Evolutionary conservation across 192 early-diverging fungal species (phyloP).

Genomic region (Chytriomyces sp.): DNA sequence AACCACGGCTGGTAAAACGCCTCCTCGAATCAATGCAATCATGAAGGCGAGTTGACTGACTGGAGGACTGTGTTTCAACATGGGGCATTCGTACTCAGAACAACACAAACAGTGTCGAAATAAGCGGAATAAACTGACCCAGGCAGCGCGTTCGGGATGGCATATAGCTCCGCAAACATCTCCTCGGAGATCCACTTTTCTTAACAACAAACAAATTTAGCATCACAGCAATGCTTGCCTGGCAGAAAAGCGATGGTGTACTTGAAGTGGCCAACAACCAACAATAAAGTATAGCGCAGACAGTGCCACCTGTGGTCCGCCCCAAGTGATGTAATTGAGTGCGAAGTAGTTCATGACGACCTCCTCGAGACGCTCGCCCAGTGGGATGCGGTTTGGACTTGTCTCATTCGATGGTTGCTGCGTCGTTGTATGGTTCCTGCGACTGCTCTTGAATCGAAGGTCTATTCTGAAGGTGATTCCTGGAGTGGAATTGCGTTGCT

Average conservation of each 20-base stretch:
- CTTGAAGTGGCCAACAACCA: too few relatives aligned
- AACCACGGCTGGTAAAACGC: conserved; percentile 40
- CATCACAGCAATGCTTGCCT: conserved; percentile 61
- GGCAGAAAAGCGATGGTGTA: background rate
- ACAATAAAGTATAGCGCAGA: conserved; percentile 28
- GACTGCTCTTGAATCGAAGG: too few relatives aligned
- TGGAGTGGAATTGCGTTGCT: too few relatives aligned
- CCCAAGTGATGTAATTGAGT: conserved; percentile 63
- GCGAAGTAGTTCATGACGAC: conserved; percentile 50
- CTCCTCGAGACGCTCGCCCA: conserved; percentile 32
- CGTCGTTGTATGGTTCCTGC: too few relatives aligned
- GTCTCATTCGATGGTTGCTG: too few relatives aligned
- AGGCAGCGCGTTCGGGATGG: conserved; percentile 67
- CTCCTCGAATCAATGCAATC: conserved; percentile 48
- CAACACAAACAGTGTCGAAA: conserved; percentile 42
- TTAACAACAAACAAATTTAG: conserved; percentile 60
- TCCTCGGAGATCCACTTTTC: conserved; percentile 57
- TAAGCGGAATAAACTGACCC: conserved; percentile 35
- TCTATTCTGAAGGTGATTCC: too few relatives aligned
- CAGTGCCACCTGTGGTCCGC: conserved; percentile 59
- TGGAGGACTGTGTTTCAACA: conserved; percentile 31
- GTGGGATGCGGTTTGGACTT: background rate
- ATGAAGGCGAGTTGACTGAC: conserved; percentile 48
- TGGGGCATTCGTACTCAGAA: background rate
- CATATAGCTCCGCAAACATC: conserved; percentile 70